phyloP scores from a whole-genome alignment of 2,329 filamentous ascomycete species.

The Paradendryphiella salina region DNA sequence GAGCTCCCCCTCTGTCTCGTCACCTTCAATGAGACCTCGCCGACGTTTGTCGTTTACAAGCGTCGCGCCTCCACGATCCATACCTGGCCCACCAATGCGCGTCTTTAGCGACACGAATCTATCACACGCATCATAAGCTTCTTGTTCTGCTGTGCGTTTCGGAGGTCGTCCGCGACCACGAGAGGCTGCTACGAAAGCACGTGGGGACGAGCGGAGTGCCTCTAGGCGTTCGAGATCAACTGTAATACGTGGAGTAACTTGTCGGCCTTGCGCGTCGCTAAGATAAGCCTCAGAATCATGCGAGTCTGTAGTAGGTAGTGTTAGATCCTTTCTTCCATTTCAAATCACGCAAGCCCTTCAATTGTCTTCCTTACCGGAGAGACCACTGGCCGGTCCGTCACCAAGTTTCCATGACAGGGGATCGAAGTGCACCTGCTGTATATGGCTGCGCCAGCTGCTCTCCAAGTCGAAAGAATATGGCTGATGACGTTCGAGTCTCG shows the following conservation, averaged over 20 bases:
- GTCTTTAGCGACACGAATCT: conserved; percentile 56
- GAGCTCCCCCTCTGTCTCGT: conserved; percentile 54
- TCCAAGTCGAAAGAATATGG: conserved; percentile 45
- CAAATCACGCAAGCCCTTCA: conserved; percentile 1
- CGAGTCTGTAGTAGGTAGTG: conserved; percentile 33
- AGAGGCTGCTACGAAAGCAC: conserved; percentile 29
- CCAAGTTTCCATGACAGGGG: conserved; percentile 61
- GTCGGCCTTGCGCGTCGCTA: conserved; percentile 52
- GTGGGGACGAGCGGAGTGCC: conserved; percentile 1
- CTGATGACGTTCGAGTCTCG: conserved; percentile 24
- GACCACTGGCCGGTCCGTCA: conserved; percentile 60
- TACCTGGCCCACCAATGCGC: conserved; percentile 54
- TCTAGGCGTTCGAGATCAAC: conserved; percentile 24
- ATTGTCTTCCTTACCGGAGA: conserved; percentile 57
- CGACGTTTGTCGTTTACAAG: conserved; percentile 58
- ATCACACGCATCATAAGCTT: conserved; percentile 51
- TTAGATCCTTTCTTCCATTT: conserved; percentile 23
- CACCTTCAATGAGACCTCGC: conserved; percentile 55
- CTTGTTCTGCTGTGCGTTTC: conserved; percentile 46
- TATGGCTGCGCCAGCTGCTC: conserved; percentile 55
- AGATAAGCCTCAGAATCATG: conserved; percentile 54
- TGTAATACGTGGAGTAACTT: conserved; percentile 52
- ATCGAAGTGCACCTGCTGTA: conserved; percentile 57
- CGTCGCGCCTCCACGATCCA: conserved; percentile 58
- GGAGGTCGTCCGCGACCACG: conserved; percentile 40